A percentile compares a stretch with the other conserved stretches of the same genome.
phyloP scores from a whole-genome alignment of 2,329 filamentous ascomycete species.

The Aspergillus tubingensis region DNA sequence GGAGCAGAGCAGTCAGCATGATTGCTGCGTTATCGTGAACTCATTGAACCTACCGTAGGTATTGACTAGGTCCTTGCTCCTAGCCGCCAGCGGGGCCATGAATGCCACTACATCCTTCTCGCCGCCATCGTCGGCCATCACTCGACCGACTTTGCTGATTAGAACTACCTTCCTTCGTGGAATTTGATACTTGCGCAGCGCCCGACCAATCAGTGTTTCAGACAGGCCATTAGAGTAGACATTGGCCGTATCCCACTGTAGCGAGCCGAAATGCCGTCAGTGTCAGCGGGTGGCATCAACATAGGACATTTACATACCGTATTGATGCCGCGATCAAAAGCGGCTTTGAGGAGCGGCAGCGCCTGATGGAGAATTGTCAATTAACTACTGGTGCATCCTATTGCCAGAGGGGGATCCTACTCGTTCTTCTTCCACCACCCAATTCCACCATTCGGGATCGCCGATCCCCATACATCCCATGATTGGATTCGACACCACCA shows the following conservation, averaged over 20 bases:
- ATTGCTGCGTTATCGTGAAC: not conserved
- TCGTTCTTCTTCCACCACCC: not conserved
- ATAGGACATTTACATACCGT: not conserved
- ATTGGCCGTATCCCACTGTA: conserved; percentile 31
- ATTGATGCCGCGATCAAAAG: not conserved
- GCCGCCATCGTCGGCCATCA: conserved; percentile 28
- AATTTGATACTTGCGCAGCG: conserved; percentile 60
- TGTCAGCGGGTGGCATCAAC: not conserved
- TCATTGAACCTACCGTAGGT: conserved; percentile 7
- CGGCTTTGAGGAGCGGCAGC: not conserved
- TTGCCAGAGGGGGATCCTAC: not conserved
- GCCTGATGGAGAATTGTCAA: not conserved
- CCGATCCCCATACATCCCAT: conserved; percentile 1
- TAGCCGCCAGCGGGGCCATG: conserved; percentile 30
- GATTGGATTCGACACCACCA: not conserved
- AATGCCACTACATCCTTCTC: conserved; percentile 32
- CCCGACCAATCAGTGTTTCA: conserved; percentile 65
- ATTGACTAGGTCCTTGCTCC: conserved; percentile 54
- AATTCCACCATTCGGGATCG: not conserved
- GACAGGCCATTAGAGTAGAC: conserved; percentile 55
- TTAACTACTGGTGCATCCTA: too few species aligned
- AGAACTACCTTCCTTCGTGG: conserved; percentile 54
- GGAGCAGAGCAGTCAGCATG: too few species aligned
- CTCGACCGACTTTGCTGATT: conserved; percentile 53
- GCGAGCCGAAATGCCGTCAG: not conserved